Percentiles rank a stretch among this genome's conserved stretches.
Conservation (phyloP, 2,329 filamentous ascomycete genomes). For the Calonectria pseudoreteaudii region DNA sequence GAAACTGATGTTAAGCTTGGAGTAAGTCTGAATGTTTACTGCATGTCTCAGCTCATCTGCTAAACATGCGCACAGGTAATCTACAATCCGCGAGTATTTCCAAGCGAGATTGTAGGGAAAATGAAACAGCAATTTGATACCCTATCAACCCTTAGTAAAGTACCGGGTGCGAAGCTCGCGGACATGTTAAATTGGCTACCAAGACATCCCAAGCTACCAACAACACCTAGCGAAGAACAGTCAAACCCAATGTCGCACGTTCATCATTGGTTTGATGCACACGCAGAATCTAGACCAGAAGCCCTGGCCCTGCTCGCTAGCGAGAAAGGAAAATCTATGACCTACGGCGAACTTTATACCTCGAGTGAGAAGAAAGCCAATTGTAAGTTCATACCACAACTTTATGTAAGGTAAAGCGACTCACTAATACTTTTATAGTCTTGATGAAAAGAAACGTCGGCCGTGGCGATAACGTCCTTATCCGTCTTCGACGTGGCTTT, state of each 20-base stretch:
- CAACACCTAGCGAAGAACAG: not conserved
- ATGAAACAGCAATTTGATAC: not conserved
- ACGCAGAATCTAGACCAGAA: not conserved
- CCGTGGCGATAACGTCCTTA: not conserved
- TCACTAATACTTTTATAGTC: no score
- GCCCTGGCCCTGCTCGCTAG: not conserved
- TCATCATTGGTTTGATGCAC: not conserved
- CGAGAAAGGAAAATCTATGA: not conserved
- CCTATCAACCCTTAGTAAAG: not conserved
- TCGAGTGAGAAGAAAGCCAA: not conserved
- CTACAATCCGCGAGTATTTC: not conserved
- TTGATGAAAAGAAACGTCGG: no score
- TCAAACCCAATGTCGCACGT: not conserved
- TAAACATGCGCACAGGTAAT: not conserved
- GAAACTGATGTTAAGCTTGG: not conserved
- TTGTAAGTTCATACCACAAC: not conserved
- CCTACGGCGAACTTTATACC: not conserved
- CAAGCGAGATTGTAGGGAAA: fast-evolving
- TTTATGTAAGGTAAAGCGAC: no score
- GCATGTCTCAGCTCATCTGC: no score
- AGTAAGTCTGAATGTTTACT: not conserved
- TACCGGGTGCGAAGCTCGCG: not conserved
- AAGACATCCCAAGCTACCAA: not conserved
- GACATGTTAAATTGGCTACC: not conserved
- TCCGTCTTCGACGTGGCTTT: not conserved